Evolutionary conservation across 2,329 filamentous ascomycete genomes (phyloP).

Genomic region (Xylaria sp.): DNA sequence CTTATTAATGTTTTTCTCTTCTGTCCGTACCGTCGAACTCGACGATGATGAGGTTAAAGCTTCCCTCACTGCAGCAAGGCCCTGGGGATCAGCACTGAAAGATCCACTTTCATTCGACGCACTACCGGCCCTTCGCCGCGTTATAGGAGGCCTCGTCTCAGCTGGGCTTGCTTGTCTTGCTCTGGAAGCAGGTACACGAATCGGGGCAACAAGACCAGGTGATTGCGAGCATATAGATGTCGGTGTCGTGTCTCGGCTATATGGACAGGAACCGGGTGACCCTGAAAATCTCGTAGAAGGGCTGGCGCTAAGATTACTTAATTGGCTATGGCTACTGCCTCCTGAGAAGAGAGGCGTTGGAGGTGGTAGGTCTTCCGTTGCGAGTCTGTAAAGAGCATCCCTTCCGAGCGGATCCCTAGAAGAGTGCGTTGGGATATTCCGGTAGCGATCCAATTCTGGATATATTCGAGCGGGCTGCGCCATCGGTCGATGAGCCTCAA

Average conservation of each 20-base stretch:
- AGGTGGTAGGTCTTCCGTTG: slow-evolving; percentile 74
- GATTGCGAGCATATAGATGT: slow-evolving; percentile 83
- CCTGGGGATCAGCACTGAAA: slow-evolving; percentile 62
- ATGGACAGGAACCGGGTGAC: slow-evolving; percentile 74
- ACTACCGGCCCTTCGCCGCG: slow-evolving; percentile 67
- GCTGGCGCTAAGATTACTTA: slow-evolving; percentile 72
- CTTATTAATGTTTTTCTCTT: slow-evolving; percentile 59
- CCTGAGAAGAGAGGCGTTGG: slow-evolving; percentile 74
- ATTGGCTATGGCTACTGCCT: slow-evolving; percentile 62
- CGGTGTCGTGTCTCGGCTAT: slow-evolving; percentile 81
- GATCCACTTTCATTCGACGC: slow-evolving; percentile 63
- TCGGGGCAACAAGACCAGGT: slow-evolving; percentile 67
- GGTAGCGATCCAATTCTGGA: slow-evolving; percentile 72
- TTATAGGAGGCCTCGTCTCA: slow-evolving; percentile 69
- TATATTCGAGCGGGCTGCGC: slow-evolving; percentile 62
- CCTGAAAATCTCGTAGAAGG: slow-evolving; percentile 81
- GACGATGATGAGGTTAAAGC: slow-evolving; percentile 79
- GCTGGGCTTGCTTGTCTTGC: slow-evolving; percentile 66
- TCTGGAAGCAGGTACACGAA: slow-evolving; percentile 59
- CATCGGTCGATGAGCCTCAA: slow-evolving; percentile 54
- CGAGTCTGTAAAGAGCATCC: slow-evolving; percentile 66
- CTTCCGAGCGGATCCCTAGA: slow-evolving; percentile 52
- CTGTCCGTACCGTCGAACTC: slow-evolving; percentile 72
- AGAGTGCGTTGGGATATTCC: slow-evolving; percentile 57
- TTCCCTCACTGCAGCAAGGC: slow-evolving; percentile 74